Base-by-base conservation (phyloP, 768 basidiomycete genomes). In the Hericium rajendrae region DNA sequence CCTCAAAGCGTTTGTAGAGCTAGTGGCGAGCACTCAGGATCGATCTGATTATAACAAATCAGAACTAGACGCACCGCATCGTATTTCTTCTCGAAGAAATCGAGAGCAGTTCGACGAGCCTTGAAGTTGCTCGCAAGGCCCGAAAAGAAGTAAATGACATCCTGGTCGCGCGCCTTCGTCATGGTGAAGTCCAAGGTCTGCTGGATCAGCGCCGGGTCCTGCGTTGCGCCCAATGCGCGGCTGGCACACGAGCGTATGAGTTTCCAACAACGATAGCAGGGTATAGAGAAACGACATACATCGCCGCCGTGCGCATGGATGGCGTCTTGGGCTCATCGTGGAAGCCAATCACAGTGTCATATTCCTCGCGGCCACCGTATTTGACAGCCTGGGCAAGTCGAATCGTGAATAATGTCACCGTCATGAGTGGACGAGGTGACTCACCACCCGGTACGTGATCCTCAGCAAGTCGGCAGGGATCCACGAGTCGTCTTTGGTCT, bases 381-480 rank as follows among this genome's bases (percentile, higher is more conserved):
- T 79, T 77, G 56, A 91, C 86, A 54, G 85, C 85, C 83, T 88
- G 59, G 9, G 57, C 38, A 57, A 37, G 56, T 18, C 37, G 4
- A 41, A 41, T 46, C 53, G 40, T 54, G 39, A 46, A 50, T 12
- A 64, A 4, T n/a, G 16, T 3, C 6, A 26, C 16, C 20, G 16
- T 16, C n/a, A 9, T 24, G 3, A 22, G 18, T 2, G 16, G 26
- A 18, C 32, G 46, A 13, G 8, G 66, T 79, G 15, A 32, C 55
- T 20, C 62, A 87, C 86, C 53, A 71, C 75, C 28, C 67, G 63
- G 68, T 76, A 85, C 43, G 81, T 81, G 43, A 77, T 71, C 28
- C 74, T 65, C 62, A 86, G 79, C 49, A 98, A 71, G 71, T 97
- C 94, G 26, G 83, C 79, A 6, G 91, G 90, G 62, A 98, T 90